phyloP scores from a whole-genome alignment of 1,284 basidiomycete species.

The Phylloboletellus chloephorus region DNA sequence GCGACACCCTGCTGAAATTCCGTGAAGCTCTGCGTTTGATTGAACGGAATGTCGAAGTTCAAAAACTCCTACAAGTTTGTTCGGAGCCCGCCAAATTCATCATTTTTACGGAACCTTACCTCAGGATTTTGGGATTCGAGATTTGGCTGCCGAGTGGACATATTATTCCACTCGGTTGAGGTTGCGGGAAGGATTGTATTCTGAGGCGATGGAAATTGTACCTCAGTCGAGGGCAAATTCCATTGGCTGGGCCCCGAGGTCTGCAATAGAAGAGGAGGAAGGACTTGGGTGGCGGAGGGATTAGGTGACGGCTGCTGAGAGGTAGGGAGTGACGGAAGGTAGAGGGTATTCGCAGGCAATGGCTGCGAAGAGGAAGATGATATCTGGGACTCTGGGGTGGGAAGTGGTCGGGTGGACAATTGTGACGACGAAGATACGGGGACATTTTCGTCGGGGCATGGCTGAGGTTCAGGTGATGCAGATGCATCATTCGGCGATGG shows the following conservation, averaged over 20 bases:
- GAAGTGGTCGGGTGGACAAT: constrained; percentile 5
- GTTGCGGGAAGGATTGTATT: not conserved
- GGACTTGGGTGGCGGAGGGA: constrained; percentile 8
- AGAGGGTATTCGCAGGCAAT: not conserved
- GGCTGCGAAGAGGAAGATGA: constrained; percentile 11
- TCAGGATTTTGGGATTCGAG: constrained; percentile 9
- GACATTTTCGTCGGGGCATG: not conserved
- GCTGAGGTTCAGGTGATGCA: constrained; percentile 9
- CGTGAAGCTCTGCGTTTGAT: constrained; percentile 2
- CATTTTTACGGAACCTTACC: constrained; percentile 5
- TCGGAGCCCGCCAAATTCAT: constrained; percentile 4
- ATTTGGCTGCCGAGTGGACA: not conserved
- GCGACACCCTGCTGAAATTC: constrained; percentile 3
- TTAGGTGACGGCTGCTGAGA: constrained; percentile 13
- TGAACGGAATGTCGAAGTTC: constrained; percentile 13
- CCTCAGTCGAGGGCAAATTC: not conserved
- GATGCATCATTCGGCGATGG: constrained; percentile 29
- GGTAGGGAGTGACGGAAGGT: constrained; percentile 5
- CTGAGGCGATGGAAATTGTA: constrained; percentile 3
- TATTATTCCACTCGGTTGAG: constrained; percentile 13
- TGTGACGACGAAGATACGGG: constrained; percentile 14
- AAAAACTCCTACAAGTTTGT: constrained; percentile 9
- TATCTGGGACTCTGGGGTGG: constrained; percentile 10
- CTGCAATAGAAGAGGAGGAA: constrained; percentile 5
- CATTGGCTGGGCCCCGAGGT: not conserved